A percentile compares a stretch with the other conserved stretches of the same genome.
phyloP scores from a whole-genome alignment of 2,329 filamentous ascomycete species.

The Berkeleyomyces basicola region DNA sequence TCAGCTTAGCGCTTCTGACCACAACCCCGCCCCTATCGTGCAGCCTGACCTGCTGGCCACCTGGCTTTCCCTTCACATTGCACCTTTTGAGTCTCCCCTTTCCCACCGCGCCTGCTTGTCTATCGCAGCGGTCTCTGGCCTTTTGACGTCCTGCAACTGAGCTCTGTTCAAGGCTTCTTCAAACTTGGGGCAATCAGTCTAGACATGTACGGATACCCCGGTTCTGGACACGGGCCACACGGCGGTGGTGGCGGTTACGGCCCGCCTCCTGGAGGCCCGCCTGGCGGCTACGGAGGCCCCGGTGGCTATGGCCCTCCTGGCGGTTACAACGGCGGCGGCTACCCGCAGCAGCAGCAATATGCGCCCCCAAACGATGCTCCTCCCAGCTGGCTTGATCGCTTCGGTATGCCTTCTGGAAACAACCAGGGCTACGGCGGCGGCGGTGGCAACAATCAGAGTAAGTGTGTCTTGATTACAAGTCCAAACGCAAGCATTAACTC shows the following conservation, averaged over 20 bases:
- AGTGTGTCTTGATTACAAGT: neutral
- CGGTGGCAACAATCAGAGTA: neutral
- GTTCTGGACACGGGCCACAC: constrained; percentile 13
- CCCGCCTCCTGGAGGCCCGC: constrained; percentile 12
- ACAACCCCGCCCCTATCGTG: neutral
- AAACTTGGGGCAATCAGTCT: neutral
- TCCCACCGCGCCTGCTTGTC: neutral
- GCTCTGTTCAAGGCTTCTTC: neutral
- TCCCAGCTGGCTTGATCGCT: constrained; percentile 14
- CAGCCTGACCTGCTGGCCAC: neutral
- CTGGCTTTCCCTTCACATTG: neutral
- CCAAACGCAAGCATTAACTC: neutral
- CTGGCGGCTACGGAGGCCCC: constrained; percentile 17
- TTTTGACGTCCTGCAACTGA: neutral
- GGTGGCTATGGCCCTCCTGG: constrained; percentile 8
- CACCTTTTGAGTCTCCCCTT: neutral
- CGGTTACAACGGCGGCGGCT: constrained; percentile 19
- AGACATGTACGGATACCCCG: constrained; percentile 14
- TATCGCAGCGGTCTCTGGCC: neutral
- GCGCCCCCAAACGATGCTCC: constrained; percentile 15
- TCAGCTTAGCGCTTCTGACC: neutral
- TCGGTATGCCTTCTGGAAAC: constrained; percentile 13
- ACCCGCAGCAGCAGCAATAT: constrained; percentile 17
- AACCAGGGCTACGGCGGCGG: neutral
- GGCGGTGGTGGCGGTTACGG: constrained; percentile 13